Evolutionary conservation across 2,329 filamentous ascomycete species (phyloP), one percentile per base, ranked within the genome.

Genomic region (Curvularia eragrostidis): DNA sequence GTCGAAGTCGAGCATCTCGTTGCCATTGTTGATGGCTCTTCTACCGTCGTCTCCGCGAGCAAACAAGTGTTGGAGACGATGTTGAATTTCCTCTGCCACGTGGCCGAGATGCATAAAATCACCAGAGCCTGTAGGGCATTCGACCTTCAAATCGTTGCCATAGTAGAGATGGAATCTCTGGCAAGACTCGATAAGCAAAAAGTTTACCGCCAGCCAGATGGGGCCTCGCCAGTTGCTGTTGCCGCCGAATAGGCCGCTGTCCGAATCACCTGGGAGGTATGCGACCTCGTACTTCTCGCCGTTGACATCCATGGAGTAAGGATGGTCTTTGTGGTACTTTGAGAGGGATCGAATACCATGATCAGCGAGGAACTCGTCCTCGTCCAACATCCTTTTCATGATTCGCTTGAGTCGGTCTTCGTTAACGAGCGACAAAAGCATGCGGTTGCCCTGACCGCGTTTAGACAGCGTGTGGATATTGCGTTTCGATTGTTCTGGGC

Each of bases 181-280:
- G n/a, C 97, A 85, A 6, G 93, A 94, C 77, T 98, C 94, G 39
- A 98, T 90, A 13, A 98, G 85, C 52, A 98, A 80, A 80, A 97
- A 97, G 79, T 98, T 98, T 79, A 97, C 93, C 62, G 92, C 95
- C 48, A 97, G 84, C 94, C 94, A 98, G 67, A 97, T 94, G 0
- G 95, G 94, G 0, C 81, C 94, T 79, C 94, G 87, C 94, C 94
- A 98, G 78, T 98, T 98, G 77, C 93, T 97, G 84, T 98, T 98
- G 65, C 94, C 94, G 52, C 94, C 94, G 71, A 98, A 98, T 5
- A 98, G 85, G 3, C 92, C 91, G 70, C 91, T 97, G 79, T 98
- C 93, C 0, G 94, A 97, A 74, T 98, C 94, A n/a, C 94, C 95
- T 1, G 95, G 89, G 18, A 98, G 87, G 72, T 98, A 98, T 68